Evolutionary conservation across 2,329 filamentous ascomycete genomes (phyloP).

Genomic region (Colletotrichum sp.): DNA sequence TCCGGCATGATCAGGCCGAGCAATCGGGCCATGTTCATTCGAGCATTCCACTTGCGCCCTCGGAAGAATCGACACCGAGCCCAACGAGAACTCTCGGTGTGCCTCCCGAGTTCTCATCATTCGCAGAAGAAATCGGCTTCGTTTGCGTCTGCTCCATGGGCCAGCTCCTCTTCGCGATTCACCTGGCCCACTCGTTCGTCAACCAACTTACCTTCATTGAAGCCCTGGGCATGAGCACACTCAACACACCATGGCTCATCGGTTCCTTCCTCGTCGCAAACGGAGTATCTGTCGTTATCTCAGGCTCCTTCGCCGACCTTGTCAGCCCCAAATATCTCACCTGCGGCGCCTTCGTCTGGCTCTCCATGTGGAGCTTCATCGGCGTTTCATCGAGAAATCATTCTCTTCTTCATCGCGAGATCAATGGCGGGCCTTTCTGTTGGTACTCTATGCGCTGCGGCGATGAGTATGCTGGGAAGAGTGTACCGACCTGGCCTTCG

Average conservation of each 20-base stretch:
- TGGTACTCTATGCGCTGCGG: not conserved
- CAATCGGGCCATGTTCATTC: not conserved
- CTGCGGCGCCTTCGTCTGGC: not conserved
- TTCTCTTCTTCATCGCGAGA: not conserved
- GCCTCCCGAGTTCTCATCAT: not conserved
- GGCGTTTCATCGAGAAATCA: not conserved
- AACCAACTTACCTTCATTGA: not conserved
- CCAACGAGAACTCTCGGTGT: not conserved
- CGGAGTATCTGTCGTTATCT: not conserved
- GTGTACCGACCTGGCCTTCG: not conserved
- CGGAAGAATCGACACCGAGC: not conserved
- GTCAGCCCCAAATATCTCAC: not conserved
- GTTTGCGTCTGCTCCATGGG: not conserved
- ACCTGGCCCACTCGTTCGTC: not conserved
- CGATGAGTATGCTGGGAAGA: not conserved
- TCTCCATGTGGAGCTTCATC: not conserved
- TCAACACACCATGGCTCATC: not conserved
- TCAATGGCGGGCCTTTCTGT: not conserved
- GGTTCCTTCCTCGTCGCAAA: not conserved
- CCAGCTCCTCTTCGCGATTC: not conserved
- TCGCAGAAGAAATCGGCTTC: not conserved
- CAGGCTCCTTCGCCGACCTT: not conserved
- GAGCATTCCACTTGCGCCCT: not conserved
- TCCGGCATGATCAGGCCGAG: not conserved
- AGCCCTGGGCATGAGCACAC: not conserved